Base-by-base conservation (phyloP, 176 grass and related monocot species). In the Dactylis glomerata region DNA sequence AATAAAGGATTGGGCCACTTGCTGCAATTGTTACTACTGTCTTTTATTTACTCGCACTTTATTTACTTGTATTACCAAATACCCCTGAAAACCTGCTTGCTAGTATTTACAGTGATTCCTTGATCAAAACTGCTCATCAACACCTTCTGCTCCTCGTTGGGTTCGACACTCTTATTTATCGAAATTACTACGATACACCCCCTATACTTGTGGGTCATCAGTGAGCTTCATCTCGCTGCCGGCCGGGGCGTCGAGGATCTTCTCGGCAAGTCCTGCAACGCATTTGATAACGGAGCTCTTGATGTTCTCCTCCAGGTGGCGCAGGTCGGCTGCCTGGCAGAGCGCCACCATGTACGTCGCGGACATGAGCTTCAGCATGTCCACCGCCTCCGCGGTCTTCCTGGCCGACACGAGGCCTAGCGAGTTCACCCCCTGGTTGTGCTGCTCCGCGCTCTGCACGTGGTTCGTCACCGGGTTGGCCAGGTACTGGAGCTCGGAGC, bases 341-440 rank as follows among this genome's bases (percentile, higher is more conserved):
- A 95, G 83, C 11, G 88, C 93, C 5, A 95, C 83, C 6, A 95
- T 26, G 93, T 92, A 95, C 3, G 93, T 92, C 0, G 90, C 89
- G 4, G 78, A 89, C 95, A 97, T 97, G 66, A 97, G 88, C 81
- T 97, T 97, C 8, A 97, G 81, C n/a, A 97, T 92, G 38, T 97
- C 95, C 1, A 97, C 57, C 47, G 95, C 95, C 77, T 97, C 95
- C 0, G 86, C 86, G 14, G 92, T 97, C 86, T 97, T 97, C 88
- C 92, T 68, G 46, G 95, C 85, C 0, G 95, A 94, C 69, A 97
- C 81, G 33, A 97, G 85, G 0, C 95, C 95, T 1, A 97, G 83
- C 5, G 95, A 97, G 92, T 97, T 97, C 12, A 97, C 95, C 57
- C 92, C 92, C 86, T 97, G 95, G 84, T 97, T 97, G 86, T 97